Percentiles rank a stretch among this genome's conserved stretches.
These are phyloP conservation scores for Solanum lycopersicoides DNA, from an alignment of 257 asterid species.

Conservation along the genomic window DNA sequence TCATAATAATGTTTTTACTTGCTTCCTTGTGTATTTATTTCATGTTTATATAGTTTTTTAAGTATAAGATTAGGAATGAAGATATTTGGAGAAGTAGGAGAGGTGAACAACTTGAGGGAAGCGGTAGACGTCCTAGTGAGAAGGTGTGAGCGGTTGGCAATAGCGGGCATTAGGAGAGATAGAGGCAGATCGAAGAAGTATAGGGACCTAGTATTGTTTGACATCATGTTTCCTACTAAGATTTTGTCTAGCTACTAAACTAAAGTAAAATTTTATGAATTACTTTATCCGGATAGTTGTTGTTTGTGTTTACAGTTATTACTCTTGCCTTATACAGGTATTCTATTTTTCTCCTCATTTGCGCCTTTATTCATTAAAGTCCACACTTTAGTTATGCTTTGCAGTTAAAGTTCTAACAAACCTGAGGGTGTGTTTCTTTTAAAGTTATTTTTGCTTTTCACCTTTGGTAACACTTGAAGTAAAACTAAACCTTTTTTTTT, in stretches of 20 bases:
- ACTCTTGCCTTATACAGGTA: neutral
- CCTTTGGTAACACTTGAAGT: neutral
- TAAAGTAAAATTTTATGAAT: neutral
- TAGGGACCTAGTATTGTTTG: neutral
- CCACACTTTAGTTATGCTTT: neutral
- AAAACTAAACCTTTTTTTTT: neutral
- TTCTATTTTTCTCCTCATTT: neutral
- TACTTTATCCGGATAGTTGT: neutral
- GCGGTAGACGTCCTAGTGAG: neutral
- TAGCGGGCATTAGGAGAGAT: neutral
- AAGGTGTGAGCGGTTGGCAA: neutral
- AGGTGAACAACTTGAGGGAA: neutral
- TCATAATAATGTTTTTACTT: neutral
- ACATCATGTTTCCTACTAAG: neutral
- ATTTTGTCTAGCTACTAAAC: neutral
- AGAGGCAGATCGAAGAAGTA: neutral
- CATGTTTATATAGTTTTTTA: neutral
- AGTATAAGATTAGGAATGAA: neutral
- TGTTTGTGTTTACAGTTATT: neutral
- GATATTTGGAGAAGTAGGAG: neutral
- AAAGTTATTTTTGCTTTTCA: neutral
- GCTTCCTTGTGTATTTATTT: neutral
- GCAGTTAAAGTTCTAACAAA: neutral
- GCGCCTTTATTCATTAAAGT: neutral
- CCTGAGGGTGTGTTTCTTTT: neutral